phyloP scores from a whole-genome alignment of 2,329 filamentous ascomycete genomes.

The Fusarium marasasianum region DNA sequence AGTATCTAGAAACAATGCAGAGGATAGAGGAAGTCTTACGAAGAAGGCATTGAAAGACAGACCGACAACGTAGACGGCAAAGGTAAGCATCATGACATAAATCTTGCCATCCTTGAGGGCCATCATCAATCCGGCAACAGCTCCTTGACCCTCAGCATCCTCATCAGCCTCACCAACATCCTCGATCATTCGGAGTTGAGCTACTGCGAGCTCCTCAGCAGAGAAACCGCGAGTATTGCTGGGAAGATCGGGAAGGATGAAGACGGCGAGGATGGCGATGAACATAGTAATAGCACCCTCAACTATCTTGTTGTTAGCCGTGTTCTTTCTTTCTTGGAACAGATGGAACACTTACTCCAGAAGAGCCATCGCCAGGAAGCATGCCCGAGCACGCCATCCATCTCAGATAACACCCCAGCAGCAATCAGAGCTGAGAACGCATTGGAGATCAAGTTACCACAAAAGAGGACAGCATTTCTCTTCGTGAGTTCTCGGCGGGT shows the following conservation, averaged over 20 bases:
- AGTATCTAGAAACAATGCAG: neutral
- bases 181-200: conserved; percentile 65
- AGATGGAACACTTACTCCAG: conserved; percentile 47
- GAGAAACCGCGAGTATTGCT: conserved; percentile 67
- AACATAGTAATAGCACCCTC: conserved; percentile 64
- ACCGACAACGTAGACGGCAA: conserved; percentile 69
- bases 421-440: conserved; percentile 68
- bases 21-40: conserved; percentile 7
- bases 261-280: conserved; percentile 56
- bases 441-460: conserved; percentile 67
- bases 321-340: accelerated
- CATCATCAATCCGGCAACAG: conserved; percentile 65
- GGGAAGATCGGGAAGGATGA: conserved; percentile 64
- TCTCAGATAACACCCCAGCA: conserved; percentile 65
- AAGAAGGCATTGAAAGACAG: conserved; percentile 69
- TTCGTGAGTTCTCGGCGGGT: conserved; percentile 66
- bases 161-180: conserved; percentile 66
- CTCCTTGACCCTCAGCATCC: conserved; percentile 59
- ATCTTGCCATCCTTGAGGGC: conserved; percentile 70
- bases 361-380: conserved; percentile 71
- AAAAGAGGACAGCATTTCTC: conserved; percentile 67
- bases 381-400: conserved; percentile 64
- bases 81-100: conserved; percentile 70
- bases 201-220: conserved; percentile 64
- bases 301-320: conserved; percentile 38